Conservation (phyloP, 345 rosid species). For the Reutealis trisperma region DNA sequence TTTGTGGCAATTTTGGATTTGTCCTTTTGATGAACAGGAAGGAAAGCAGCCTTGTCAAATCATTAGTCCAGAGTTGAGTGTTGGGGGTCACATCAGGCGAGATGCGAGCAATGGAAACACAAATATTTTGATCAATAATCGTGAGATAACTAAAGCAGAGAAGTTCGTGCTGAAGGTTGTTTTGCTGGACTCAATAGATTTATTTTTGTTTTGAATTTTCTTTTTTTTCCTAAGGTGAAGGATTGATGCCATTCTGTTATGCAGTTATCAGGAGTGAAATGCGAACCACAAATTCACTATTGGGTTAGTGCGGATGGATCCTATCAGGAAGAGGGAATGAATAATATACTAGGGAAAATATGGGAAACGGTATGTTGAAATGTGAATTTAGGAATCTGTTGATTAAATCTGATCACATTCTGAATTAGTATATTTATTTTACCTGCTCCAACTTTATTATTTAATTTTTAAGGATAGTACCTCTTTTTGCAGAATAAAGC, state of each 20-base stretch:
- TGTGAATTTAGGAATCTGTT: neutral
- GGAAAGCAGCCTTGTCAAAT: constrained; percentile 82
- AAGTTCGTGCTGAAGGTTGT: constrained; percentile 68
- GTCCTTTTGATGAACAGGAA: constrained; percentile 41
- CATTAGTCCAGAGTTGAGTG: constrained; percentile 49
- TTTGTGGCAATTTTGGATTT: neutral
- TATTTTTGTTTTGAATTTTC: constrained; percentile 4
- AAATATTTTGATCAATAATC: constrained; percentile 49
- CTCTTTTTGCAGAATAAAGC: constrained; percentile 45
- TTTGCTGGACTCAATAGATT: neutral
- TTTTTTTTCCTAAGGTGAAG: constrained; percentile 4
- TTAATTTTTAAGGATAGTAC: constrained; percentile 9
- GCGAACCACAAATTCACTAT: constrained; percentile 67
- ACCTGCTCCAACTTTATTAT: constrained; percentile 9
- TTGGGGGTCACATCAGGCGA: constrained; percentile 49
- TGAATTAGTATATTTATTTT: constrained; percentile 16
- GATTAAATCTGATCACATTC: neutral
- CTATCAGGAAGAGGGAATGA: constrained; percentile 82
- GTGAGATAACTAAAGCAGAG: constrained; percentile 72
- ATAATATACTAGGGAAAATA: constrained; percentile 41
- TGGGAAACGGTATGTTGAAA: constrained; percentile 66
- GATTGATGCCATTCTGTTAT: constrained; percentile 20
- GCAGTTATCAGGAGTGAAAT: constrained; percentile 63
- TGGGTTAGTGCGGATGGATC: constrained; percentile 71
- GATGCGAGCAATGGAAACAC: constrained; percentile 82